Conservation (phyloP, 106 monocot genomes). For the Dactylorhiza incarnata region DNA sequence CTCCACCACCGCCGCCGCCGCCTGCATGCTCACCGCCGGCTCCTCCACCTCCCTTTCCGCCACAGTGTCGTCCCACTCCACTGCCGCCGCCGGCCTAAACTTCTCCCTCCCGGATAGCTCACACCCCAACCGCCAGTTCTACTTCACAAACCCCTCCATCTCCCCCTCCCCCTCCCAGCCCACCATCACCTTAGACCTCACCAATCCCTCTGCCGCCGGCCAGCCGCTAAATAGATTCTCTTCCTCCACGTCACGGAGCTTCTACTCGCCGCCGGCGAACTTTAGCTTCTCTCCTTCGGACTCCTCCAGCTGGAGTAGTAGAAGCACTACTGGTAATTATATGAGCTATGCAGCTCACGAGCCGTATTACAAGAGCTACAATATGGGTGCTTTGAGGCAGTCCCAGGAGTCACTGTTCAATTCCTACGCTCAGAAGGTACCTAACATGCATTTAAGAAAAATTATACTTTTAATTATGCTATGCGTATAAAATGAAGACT, state of each 20-base stretch:
- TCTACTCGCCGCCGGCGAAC: neutral
- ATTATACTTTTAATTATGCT: too few species aligned
- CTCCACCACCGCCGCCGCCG: constrained; percentile 71
- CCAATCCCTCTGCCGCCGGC: constrained; percentile 26
- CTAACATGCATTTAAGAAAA: neutral
- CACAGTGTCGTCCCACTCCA: neutral
- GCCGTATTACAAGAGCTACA: neutral
- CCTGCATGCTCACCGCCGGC: constrained; percentile 69
- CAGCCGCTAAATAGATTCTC: constrained; percentile 3
- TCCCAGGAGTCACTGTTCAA: constrained; percentile 12
- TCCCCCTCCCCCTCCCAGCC: constrained; percentile 44
- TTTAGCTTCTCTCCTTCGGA: constrained; percentile 12
- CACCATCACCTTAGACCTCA: constrained; percentile 91
- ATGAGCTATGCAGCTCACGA: neutral
- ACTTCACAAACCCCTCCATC: constrained; percentile 42
- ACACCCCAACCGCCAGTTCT: constrained; percentile 20
- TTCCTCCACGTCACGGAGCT: neutral
- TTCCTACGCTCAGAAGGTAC: constrained; percentile 20
- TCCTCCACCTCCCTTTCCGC: constrained; percentile 27
- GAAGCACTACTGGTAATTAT: neutral
- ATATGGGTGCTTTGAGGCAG: neutral
- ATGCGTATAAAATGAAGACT: too few species aligned
- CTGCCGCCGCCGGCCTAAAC: constrained; percentile 25
- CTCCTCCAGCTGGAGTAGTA: neutral
- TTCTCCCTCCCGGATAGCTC: constrained; percentile 20